Base-by-base conservation (phyloP, 768 basidiomycete genomes). In the Suillus subalutaceus region DNA sequence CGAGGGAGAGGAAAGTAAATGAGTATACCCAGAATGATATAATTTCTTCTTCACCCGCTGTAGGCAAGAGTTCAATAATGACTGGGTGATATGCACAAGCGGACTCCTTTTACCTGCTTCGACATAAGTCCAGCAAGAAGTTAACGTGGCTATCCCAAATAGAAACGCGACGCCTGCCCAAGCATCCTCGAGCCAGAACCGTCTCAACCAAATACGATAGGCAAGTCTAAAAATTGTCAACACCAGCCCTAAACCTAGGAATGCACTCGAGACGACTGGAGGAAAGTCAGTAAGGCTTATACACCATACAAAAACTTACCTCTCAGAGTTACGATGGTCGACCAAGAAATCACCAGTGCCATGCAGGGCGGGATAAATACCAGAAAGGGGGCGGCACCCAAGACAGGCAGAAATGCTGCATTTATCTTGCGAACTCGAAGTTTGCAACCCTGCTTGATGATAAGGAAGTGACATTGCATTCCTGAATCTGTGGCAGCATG, bases 131-230 rank as follows among this genome's bases (percentile, higher is more conserved):
- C 72, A 73, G 18, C 4, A 15, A 32, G 67, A 56, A 6, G 40
- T 23, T 20, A 66, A 30, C 23, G 44, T 59, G 7, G 66, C 46
- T 20, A 26, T 37, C 15, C 69, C 73, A 9, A 58, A 74, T 12
- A 65, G 4, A 41, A 73, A 59, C 1, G 71, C 73, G 13, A 66
- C 41, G 0, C 44, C 52, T 7, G 73, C 73, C 67, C 65, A 74
- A 46, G 65, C 35, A 37, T 74, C 73, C 15, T 74, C 73, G 63
- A 70, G 59, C 30, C 73, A 72, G 26, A 74, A 55, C 15, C 68
- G 65, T 46, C 62, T 65, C 38, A 74, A 69, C 30, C 32, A 58
- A 30, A 71, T 55, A 35, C 73, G 73, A 41, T 73, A 72, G 61
- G 70, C 60, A 20, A 74, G 12, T 32, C 72, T 67, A 32, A 74